Conservation (phyloP, 2,329 filamentous ascomycete genomes). For the Sporothrix mexicana region DNA sequence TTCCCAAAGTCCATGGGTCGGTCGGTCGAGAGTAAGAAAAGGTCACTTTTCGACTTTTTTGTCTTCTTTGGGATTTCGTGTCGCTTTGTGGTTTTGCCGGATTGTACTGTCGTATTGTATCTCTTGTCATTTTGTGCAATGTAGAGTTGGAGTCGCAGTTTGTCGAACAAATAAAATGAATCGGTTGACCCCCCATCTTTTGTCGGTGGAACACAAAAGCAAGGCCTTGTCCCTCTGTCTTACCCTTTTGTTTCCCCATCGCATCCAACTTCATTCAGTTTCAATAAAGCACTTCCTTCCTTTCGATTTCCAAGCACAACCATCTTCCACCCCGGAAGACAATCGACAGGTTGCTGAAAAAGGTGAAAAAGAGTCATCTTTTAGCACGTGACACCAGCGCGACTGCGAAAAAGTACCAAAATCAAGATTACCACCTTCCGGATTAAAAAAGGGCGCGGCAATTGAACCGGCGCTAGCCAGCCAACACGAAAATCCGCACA, state of each 20-base stretch:
- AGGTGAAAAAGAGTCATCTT: not conserved
- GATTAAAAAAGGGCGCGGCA: conserved; percentile 13
- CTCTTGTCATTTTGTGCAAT: not conserved
- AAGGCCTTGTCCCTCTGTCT: not conserved
- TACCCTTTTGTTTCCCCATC: not conserved
- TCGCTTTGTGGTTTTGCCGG: not conserved
- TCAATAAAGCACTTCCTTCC: not conserved
- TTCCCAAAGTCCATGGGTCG: not conserved
- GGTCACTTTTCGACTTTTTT: not conserved
- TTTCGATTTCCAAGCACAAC: not conserved
- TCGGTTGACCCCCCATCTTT: not conserved
- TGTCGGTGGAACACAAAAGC: conserved; percentile 12
- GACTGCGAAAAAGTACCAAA: conserved; percentile 3
- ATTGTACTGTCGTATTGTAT: not conserved
- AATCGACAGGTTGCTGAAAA: not conserved
- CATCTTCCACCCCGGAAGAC: not conserved
- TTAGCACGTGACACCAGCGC: conserved; percentile 17
- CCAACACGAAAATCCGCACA: conserved; percentile 5
- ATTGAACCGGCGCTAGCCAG: conserved; percentile 32
- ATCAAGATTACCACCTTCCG: conserved; percentile 21
- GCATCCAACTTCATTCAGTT: not conserved
- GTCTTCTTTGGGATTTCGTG: not conserved
- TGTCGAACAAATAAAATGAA: conserved; percentile 1
- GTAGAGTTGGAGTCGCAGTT: not conserved
- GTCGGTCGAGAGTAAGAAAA: not conserved